phyloP scores from a whole-genome alignment of 2,329 filamentous ascomycete genomes.

The Bipolaris oryzae region DNA sequence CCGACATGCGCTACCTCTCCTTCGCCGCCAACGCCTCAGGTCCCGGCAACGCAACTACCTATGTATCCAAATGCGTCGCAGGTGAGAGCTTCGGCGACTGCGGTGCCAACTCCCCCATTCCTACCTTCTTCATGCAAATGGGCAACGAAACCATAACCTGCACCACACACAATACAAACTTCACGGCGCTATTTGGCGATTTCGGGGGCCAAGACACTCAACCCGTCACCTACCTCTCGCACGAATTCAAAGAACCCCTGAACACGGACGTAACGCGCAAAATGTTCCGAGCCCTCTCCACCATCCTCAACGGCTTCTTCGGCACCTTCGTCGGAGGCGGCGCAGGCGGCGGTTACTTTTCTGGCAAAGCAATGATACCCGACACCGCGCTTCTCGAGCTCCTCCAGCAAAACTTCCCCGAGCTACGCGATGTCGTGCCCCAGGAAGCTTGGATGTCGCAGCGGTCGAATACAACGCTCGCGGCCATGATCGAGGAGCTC shows the following conservation, averaged over 20 bases:
- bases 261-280: not conserved
- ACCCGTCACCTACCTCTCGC: not conserved
- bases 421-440: not conserved
- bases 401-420: not conserved
- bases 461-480: not conserved
- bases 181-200: not conserved
- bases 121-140: not conserved
- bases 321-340: not conserved
- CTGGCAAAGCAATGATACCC: not conserved
- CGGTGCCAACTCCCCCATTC: not conserved
- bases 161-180: not conserved
- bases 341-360: not conserved
- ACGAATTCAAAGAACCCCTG: not conserved
- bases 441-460: not conserved
- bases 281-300: not conserved
- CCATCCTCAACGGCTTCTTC: not conserved
- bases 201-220: not conserved
- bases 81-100: not conserved
- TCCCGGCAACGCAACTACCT: not conserved
- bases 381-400: not conserved
- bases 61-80: not conserved
- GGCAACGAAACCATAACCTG: not conserved
- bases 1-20: not conserved
- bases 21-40: not conserved
- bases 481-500: not conserved